These are phyloP conservation scores for Ocimum tenuiflorum DNA, from an alignment of 257 asterid species.

Conservation along the genomic window DNA sequence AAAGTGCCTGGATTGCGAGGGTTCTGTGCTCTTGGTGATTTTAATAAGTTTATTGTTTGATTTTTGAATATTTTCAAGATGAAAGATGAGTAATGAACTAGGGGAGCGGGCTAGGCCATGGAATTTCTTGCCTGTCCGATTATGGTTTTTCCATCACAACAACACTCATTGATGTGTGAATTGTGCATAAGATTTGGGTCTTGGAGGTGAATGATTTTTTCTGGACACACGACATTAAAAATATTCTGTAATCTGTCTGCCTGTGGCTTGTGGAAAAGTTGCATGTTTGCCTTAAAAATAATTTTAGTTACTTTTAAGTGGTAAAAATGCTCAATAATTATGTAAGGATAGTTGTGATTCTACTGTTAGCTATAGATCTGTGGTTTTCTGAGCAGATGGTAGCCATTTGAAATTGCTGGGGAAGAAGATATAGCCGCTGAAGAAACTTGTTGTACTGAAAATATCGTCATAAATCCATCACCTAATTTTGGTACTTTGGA, in stretches of 20 bases:
- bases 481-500: background rate
- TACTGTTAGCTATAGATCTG: background rate
- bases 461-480: background rate
- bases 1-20: background rate
- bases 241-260: background rate
- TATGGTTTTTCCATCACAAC: background rate
- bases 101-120: background rate
- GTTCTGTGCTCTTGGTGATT: background rate
- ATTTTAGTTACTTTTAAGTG: background rate
- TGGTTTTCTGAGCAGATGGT: background rate
- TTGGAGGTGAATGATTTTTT: background rate
- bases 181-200: background rate
- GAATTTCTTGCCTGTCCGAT: background rate
- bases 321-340: background rate
- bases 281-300: background rate
- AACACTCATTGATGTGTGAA: background rate
- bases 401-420: background rate
- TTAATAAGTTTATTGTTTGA: background rate
- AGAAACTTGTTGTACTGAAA: background rate
- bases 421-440: background rate
- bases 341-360: background rate
- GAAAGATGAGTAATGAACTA: background rate
- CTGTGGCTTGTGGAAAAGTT: background rate
- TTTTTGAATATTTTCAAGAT: conserved; percentile 9
- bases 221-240: background rate